phyloP scores from a whole-genome alignment of 75 land plant species.

The Pseudotsuga menziesii region DNA sequence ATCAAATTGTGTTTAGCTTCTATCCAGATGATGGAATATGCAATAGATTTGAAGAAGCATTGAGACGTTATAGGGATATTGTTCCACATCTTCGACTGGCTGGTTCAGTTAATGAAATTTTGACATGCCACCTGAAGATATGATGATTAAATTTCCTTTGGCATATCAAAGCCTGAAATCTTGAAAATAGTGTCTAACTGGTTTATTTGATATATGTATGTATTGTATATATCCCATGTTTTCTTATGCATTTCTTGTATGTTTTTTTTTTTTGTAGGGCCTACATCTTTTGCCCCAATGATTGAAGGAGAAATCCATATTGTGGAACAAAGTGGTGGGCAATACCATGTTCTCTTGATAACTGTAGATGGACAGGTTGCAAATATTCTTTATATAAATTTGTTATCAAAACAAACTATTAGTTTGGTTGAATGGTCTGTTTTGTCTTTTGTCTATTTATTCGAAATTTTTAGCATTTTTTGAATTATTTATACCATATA shows the following conservation, averaged over 20 bases:
- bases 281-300: constrained; percentile 84
- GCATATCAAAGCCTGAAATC: neutral
- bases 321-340: constrained; percentile 77
- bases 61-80: constrained; percentile 9
- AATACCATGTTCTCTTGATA: constrained; percentile 81
- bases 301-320: constrained; percentile 65
- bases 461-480: neutral
- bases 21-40: constrained; percentile 51
- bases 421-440: neutral
- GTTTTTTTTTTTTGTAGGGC: constrained; percentile 36
- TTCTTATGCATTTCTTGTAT: neutral
- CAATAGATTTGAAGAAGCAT: constrained; percentile 76
- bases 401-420: neutral
- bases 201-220: neutral
- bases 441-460: neutral
- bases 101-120: neutral
- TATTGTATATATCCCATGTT: neutral
- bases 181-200: neutral
- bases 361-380: constrained; percentile 80
- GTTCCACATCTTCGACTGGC: no score
- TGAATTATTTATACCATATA: no score
- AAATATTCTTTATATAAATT: neutral
- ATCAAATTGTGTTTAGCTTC: constrained; percentile 73
- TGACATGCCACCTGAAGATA: neutral
- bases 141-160: neutral